Base-by-base conservation (phyloP, 78 protist species). In the Dictyostelium discoideum region DNA sequence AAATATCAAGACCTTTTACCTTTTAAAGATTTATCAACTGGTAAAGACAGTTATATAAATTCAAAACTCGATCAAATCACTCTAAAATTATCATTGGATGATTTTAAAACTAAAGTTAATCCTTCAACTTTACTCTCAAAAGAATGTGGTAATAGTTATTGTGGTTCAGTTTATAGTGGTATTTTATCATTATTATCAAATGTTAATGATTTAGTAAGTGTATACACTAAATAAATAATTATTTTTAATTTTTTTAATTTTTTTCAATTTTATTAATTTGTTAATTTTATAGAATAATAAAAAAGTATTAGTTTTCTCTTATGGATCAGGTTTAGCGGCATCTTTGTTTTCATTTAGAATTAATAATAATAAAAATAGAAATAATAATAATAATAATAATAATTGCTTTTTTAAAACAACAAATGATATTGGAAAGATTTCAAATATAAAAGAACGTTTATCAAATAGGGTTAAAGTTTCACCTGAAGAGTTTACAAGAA, bases 281-380 rank as follows among this genome's bases (percentile, higher is more conserved):
- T 50, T 5, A 46, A n/a, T 13, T 6, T 39, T 44, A 11, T 77
- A 84, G 54, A 73, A 11, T 16, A 98, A 96, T 24, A 97, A 97
- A 89, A 85, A 97, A 37, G 69, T 98, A 11, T 10, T 98, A 67
- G 14, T 97, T 39, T 99, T 98, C 97, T 97, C 99, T 18, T 99
- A 99, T 77, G 99, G 99, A 46, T 98, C 99, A 5, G 99, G 99
- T n/a, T 81, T 98, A 84, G 98, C 98, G 74, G 63, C 99, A 39
- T 69, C 99, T 32, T 79, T 98, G 85, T 99, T 96, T 87, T 93
- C 97, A 32, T 50, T 99, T 37, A 26, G 22, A 4, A 85, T 96
- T n/a, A 79, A 79, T n/a, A 42, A 29, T n/a, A 29, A 16, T 32
- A 32, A 32, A 32, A 32, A 32, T 32, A 32, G 37, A 32, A 32